Base-by-base conservation (phyloP, 1,284 basidiomycete genomes). In the Sanguinoderma infundibulare region DNA sequence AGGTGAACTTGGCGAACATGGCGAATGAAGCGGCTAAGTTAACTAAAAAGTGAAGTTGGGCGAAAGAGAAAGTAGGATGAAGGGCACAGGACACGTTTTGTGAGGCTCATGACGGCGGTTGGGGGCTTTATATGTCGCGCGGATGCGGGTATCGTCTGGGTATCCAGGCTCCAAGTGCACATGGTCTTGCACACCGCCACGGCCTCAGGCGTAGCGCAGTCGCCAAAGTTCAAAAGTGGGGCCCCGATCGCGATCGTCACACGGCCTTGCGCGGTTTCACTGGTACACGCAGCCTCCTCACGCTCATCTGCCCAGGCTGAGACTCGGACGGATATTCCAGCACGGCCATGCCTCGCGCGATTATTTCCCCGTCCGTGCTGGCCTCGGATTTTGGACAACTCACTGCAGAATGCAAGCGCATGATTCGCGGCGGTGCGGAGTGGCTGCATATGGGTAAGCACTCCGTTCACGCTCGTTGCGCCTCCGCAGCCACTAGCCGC, bases 371-470 rank as follows among this genome's bases (percentile, higher is more conserved):
- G 34, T 96, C 94, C 15, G 93, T 96, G 40, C 90, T 96, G 30
- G 94, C 95, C 61, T 95, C 92, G n/a, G 95, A 98, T 81, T 95
- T 98, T 78, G 94, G 94, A 42, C 90, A 96, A 72, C 86, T 98
- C 66, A 90, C 87, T 58, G 89, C 89, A 70, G 95, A 98, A 87
- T 97, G 96, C 78, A 90, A 90, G 72, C 86, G 94, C 56, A 97
- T 98, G 92, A 92, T 97, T 67, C 87, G 90, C 70, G 87, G 89
- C 67, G 95, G 96, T 36, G 95, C 95, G 44, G 90, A 98, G 76
- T 98, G 96, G 95, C 85, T 97, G 60, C 95, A 98, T 72, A 98
- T 98, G 96, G 95, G 95, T 93, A 65, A 65, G 87, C 77, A 20
- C 10, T 32, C 32, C 30, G 15, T 20, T 10, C 28, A 34, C 47